Base-by-base conservation (phyloP, 2,329 filamentous ascomycete genomes). In the Tolypocladium ophioglossoides region DNA sequence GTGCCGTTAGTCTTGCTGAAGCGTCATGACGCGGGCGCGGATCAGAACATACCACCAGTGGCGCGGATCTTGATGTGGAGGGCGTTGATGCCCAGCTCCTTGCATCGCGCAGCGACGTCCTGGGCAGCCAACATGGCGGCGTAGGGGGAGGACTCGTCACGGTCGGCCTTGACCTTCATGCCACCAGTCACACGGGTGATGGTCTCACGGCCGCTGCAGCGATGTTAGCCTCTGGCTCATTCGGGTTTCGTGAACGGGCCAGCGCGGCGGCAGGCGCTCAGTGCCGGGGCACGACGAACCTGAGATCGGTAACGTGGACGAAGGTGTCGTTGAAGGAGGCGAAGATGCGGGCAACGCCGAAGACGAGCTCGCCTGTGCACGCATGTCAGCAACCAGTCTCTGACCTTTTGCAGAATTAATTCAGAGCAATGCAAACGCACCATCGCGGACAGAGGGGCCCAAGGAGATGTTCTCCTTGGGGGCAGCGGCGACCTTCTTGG, bases 131-230 rank as follows among this genome's bases (percentile, higher is more conserved):
- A 91, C 94, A 99, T 99, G 79, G 94, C 94, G 71, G 94, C 94
- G 84, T 99, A 99, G 70, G 94, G 94, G 66, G 94, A 97, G 71
- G 92, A 97, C 84, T 99, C 94, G 81, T 99, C 94, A 84, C 94
- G 92, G 74, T 99, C 91, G 78, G 91, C 91, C 88, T 99, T 99
- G 85, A 99, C 94, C 85, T 99, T 99, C 94, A 99, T 99, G 74
- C 95, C 95, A 82, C 95, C 94, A 70, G 95, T 99, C 68, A 99
- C 92, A 89, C 94, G 91, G 85, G 85, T 89, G 82, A 99, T 96
- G 80, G 95, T 99, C 88, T 99, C 94, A 79, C 94, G 94, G 80
- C 94, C 94, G 80, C 89, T 95, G 81, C 75, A 82, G 11, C 6
- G 4, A 34, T 50, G 50, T 60, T 41, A 58, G 53, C 51, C 5